A percentile compares a stretch with the other conserved stretches of the same genome.
phyloP scores from a whole-genome alignment of 1,139 yeast genomes.

The Candida sanyaensis region DNA sequence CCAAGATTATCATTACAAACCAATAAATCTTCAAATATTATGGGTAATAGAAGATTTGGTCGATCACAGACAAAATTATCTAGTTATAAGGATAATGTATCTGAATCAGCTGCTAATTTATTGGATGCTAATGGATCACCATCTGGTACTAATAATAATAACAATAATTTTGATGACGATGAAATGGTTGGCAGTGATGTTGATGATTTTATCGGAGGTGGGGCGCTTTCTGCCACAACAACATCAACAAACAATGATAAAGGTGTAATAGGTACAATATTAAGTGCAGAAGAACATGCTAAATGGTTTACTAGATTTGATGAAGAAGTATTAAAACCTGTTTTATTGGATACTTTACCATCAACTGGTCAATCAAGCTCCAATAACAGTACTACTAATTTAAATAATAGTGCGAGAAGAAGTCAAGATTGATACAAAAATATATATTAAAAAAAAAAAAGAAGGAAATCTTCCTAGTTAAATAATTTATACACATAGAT shows the following conservation, averaged over 20 bases:
- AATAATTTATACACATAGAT: conserved; percentile 2
- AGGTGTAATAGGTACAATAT: conserved; percentile 44
- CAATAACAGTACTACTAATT: conserved; percentile 6
- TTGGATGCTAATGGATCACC: conserved; percentile 7
- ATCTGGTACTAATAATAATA: conserved; percentile 14
- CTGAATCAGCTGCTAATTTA: conserved; percentile 9
- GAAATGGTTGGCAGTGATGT: conserved; percentile 38
- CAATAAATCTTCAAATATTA: conserved; percentile 10
- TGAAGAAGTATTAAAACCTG: conserved; percentile 95
- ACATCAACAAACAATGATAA: conserved; percentile 5
- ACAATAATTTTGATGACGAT: conserved; percentile 27
- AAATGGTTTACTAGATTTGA: conserved; percentile 94
- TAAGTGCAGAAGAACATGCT: conserved; percentile 73
- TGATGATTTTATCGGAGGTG: conserved; percentile 32
- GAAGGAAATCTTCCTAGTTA: background rate
- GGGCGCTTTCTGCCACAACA: conserved; percentile 4
- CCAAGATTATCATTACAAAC: conserved; percentile 43
- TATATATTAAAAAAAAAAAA: background rate
- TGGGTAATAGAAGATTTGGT: conserved; percentile 39
- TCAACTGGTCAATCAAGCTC: conserved; percentile 8
- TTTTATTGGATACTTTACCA: conserved; percentile 65
- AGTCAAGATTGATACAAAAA: conserved; percentile 4
- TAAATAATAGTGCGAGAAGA: conserved; percentile 10
- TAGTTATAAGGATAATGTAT: conserved; percentile 11
- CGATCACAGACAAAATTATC: conserved; percentile 8